Percentiles rank a stretch among this genome's conserved stretches.
phyloP scores from a whole-genome alignment of 2,329 filamentous ascomycete species.

The Exserohilum rostratum region DNA sequence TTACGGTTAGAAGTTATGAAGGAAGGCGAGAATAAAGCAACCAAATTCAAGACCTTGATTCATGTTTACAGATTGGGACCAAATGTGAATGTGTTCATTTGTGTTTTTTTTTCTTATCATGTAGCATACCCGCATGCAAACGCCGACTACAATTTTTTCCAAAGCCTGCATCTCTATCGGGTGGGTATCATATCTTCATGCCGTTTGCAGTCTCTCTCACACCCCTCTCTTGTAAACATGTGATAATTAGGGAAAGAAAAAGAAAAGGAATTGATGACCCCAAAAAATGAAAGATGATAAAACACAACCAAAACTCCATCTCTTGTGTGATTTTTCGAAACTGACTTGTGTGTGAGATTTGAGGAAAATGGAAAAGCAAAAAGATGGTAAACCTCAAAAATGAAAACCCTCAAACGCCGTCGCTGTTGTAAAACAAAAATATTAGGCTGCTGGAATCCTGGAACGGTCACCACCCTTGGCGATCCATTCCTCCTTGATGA shows the following conservation, averaged over 20 bases:
- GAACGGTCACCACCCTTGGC: conserved; percentile 73
- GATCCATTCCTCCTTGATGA: conserved; percentile 79
- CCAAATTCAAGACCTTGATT: too few species aligned
- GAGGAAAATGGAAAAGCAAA: not conserved
- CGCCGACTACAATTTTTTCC: conserved; percentile 7
- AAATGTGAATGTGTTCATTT: too few species aligned
- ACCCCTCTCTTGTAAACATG: not conserved
- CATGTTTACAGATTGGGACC: not conserved
- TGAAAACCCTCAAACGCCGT: not conserved
- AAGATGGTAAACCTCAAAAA: not conserved
- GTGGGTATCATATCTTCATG: conserved; percentile 16
- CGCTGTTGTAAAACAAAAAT: not conserved
- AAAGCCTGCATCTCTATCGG: conserved; percentile 11
- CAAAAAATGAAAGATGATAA: not conserved
- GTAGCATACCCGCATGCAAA: not conserved
- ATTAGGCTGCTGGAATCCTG: conserved; percentile 63
- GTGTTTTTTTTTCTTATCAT: not conserved
- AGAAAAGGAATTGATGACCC: not conserved
- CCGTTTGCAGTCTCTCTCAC: conserved; percentile 3
- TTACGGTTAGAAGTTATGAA: too few species aligned
- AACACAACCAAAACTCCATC: conserved; percentile 1
- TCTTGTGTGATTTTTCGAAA: not conserved
- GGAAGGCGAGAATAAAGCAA: too few species aligned
- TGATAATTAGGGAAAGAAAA: not conserved
- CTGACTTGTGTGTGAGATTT: not conserved